Evolutionary conservation across 306 rosid genomes (phyloP).

Genomic region (Fagus sylvatica): DNA sequence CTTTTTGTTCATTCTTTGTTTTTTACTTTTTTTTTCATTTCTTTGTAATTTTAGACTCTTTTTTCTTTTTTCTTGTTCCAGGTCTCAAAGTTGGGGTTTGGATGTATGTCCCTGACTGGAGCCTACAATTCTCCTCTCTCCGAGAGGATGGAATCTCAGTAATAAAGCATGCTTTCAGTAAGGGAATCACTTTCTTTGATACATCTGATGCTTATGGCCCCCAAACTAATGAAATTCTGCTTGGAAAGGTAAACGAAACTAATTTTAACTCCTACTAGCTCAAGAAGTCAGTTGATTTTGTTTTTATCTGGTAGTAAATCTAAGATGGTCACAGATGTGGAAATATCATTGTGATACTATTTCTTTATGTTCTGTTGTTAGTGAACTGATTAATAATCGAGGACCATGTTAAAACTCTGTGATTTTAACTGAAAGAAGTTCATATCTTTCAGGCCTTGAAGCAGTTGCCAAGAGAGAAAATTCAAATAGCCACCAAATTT

Average conservation of each 20-base stretch:
- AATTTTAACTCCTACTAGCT: background rate
- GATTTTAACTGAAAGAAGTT: background rate
- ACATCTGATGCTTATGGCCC: conserved; percentile 40
- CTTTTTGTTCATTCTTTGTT: too few species aligned
- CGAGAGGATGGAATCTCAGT: conserved; percentile 29
- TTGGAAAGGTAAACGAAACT: conserved; percentile 30
- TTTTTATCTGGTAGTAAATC: background rate
- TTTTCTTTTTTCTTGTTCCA: conserved; percentile 5
- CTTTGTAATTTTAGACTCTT: background rate
- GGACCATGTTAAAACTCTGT: background rate
- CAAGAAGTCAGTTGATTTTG: background rate
- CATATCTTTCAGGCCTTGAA: conserved; percentile 53
- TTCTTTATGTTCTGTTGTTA: background rate
- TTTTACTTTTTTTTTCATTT: background rate
- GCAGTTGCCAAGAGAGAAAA: conserved; percentile 62
- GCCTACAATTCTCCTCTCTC: conserved; percentile 32
- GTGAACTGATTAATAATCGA: background rate
- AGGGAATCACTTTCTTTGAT: conserved; percentile 45
- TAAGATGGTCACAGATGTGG: background rate
- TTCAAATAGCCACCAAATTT: conserved; percentile 81
- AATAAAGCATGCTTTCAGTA: conserved; percentile 27
- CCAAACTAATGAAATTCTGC: conserved; percentile 32
- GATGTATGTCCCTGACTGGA: conserved; percentile 41
- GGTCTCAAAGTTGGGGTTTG: conserved; percentile 57
- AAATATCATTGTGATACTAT: background rate